phyloP scores from a whole-genome alignment of 2,329 filamentous ascomycete genomes.

The Monosporascus sp. region DNA sequence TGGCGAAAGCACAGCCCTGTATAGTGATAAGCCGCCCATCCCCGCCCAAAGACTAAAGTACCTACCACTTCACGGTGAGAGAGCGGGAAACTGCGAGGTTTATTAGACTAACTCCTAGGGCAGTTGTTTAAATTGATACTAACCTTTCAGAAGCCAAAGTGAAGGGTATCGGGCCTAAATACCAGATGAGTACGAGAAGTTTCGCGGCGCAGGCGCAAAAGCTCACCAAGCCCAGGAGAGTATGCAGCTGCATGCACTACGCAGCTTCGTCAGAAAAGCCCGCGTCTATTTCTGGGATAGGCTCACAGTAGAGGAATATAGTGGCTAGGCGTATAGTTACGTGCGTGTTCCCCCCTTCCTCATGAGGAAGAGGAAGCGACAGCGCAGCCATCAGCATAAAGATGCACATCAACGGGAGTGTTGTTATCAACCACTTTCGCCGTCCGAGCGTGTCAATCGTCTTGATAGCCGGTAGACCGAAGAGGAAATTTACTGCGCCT shows the following conservation, averaged over 20 bases:
- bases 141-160: constrained; percentile 38
- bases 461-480: constrained; percentile 29
- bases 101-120: not conserved
- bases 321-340: constrained; percentile 20
- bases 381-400: constrained; percentile 31
- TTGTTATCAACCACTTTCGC: constrained; percentile 31
- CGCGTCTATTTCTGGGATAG: not conserved
- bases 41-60: not conserved
- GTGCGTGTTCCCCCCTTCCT: not conserved
- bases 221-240: constrained; percentile 24
- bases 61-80: not conserved
- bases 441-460: constrained; percentile 31
- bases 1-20: not conserved
- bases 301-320: constrained; percentile 26
- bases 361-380: constrained; percentile 17
- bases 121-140: constrained; percentile 1
- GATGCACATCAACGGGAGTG: constrained; percentile 34
- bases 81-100: not conserved
- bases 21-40: not conserved
- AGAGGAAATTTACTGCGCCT: constrained; percentile 34
- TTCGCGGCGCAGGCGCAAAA: not conserved
- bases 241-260: constrained; percentile 33
- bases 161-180: constrained; percentile 38
- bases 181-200: not conserved
- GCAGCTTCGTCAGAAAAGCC: not conserved